phyloP scores from a whole-genome alignment of 2,329 filamentous ascomycete genomes.

The Fusarium pseudoanthophilum region DNA sequence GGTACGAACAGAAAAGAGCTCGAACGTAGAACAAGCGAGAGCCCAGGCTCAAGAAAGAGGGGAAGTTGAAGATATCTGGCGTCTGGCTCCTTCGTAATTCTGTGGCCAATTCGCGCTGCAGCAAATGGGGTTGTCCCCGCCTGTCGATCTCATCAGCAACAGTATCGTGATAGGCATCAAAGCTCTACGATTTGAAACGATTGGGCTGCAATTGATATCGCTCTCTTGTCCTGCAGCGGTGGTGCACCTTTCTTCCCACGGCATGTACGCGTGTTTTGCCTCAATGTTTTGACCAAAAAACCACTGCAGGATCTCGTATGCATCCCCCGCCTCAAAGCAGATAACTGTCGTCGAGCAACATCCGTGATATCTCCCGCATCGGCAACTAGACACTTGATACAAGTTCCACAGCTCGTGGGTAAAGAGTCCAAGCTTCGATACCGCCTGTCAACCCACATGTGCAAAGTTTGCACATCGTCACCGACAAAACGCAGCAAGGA shows the following conservation, averaged over 20 bases:
- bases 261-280: not conserved
- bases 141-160: constrained; percentile 33
- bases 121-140: constrained; percentile 27
- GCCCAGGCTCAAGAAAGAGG: constrained; percentile 10
- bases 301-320: constrained; percentile 1
- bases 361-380: constrained; percentile 19
- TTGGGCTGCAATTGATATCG: constrained; percentile 1
- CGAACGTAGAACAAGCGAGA: not conserved
- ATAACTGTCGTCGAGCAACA: not conserved
- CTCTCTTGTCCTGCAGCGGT: not conserved
- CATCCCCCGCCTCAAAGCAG: not conserved
- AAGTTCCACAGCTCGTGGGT: constrained; percentile 9
- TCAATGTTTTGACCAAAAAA: not conserved
- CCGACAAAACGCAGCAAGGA: constrained; percentile 46
- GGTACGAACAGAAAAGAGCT: not conserved
- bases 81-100: constrained; percentile 19
- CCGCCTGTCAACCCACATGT: constrained; percentile 11
- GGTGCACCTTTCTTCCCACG: not conserved
- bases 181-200: constrained; percentile 14
- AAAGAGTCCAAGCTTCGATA: constrained; percentile 7
- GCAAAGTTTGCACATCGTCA: constrained; percentile 27
- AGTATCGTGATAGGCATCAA: constrained; percentile 14
- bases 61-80: not conserved
- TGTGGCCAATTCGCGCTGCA: constrained; percentile 19
- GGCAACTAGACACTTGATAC: constrained; percentile 9